phyloP scores from a whole-genome alignment of 2,329 filamentous ascomycete genomes.

The Trichoderma afroharzianum region DNA sequence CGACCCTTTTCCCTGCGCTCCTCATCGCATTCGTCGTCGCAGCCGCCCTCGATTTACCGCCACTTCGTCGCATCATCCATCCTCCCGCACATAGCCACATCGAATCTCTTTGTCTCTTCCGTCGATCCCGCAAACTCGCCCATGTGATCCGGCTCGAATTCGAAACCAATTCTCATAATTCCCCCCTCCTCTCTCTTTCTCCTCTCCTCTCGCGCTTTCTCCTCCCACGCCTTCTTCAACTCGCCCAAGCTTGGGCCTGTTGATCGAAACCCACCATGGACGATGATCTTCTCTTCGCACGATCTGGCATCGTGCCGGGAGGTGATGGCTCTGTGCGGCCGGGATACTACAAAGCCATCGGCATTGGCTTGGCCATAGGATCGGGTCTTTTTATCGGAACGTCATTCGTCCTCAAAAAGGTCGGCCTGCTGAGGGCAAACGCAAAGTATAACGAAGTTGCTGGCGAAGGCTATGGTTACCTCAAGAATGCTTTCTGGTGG shows the following conservation, averaged over 20 bases:
- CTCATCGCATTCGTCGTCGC: neutral
- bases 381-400: constrained; percentile 91
- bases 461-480: constrained; percentile 93
- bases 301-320: constrained; percentile 15
- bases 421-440: constrained; percentile 86
- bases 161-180: neutral
- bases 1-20: neutral
- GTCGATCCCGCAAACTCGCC: constrained; percentile 6
- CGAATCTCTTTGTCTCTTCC: neutral
- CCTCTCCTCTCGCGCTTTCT: neutral
- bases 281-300: constrained; percentile 9
- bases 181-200: neutral
- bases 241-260: neutral
- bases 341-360: constrained; percentile 73
- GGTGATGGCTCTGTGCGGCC: constrained; percentile 36
- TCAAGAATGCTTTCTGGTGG: constrained; percentile 97
- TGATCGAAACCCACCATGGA: constrained; percentile 15
- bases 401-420: constrained; percentile 95
- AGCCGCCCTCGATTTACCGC: neutral
- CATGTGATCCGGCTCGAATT: constrained; percentile 11
- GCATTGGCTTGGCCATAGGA: constrained; percentile 77
- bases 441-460: constrained; percentile 94
- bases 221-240: neutral
- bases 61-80: constrained; percentile 1
- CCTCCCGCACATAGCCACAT: neutral